phyloP scores from a whole-genome alignment of 345 rosid species.

The Litchi chinensis region DNA sequence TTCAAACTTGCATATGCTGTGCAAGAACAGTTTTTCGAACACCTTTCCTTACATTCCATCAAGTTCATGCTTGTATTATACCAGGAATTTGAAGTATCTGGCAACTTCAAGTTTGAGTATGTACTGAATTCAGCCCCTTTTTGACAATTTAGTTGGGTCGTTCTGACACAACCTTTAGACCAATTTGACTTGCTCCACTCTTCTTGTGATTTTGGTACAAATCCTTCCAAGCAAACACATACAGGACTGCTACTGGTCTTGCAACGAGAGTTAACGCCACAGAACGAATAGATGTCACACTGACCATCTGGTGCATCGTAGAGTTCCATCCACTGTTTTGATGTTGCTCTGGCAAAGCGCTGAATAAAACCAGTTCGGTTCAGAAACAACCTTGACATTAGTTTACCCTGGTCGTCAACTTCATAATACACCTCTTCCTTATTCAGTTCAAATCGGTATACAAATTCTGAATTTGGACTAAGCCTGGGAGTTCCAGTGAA shows the following conservation, averaged over 20 bases:
- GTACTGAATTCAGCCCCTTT: conserved; percentile 41
- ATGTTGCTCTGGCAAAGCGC: conserved; percentile 26
- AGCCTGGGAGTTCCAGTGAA: conserved; percentile 28
- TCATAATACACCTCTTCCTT: not conserved
- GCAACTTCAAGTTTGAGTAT: conserved; percentile 40
- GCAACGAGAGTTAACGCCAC: conserved; percentile 48
- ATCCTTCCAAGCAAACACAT: conserved; percentile 50
- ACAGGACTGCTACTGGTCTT: conserved; percentile 39
- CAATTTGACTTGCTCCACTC: conserved; percentile 48
- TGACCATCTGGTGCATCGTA: conserved; percentile 45
- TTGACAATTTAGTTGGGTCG: conserved; percentile 30
- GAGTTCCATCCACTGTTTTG: conserved; percentile 26
- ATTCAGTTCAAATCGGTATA: not conserved
- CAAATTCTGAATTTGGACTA: not conserved
- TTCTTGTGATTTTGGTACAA: conserved; percentile 37
- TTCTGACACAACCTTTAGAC: conserved; percentile 53
- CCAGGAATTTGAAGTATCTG: conserved; percentile 39
- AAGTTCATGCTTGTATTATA: conserved; percentile 29
- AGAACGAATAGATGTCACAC: conserved; percentile 43
- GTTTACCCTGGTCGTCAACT: not conserved
- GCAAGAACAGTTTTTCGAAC: conserved; percentile 51
- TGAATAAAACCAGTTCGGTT: conserved; percentile 30
- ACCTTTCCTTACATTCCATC: conserved; percentile 28
- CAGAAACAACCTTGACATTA: conserved; percentile 1
- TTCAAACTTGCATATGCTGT: conserved; percentile 49